Percentiles rank a stretch among this genome's conserved stretches.
phyloP scores from a whole-genome alignment of 441 rosid genomes.

The Macaranga tanarius region DNA sequence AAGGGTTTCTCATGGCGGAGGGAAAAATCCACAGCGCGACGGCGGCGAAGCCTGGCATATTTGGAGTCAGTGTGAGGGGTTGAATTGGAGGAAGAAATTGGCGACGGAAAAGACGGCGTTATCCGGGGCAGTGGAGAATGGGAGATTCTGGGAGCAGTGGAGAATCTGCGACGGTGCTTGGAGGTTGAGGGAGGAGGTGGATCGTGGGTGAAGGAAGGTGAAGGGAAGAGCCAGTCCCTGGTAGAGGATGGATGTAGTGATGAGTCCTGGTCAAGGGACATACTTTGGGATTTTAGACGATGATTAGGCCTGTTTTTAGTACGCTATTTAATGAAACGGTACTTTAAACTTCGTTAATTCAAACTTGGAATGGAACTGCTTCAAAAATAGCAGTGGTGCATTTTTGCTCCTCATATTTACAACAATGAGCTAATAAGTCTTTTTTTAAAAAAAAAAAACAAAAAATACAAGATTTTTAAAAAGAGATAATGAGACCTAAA shows the following conservation, averaged over 20 bases:
- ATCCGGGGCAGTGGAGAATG: conserved; percentile 12
- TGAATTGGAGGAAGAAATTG: conserved; percentile 21
- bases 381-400: too few species aligned
- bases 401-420: too few species aligned
- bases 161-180: conserved; percentile 40
- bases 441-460: too few species aligned
- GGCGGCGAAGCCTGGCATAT: conserved; percentile 35
- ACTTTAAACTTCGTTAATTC: too few species aligned
- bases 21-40: conserved; percentile 36
- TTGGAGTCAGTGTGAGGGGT: conserved; percentile 26
- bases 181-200: conserved; percentile 25
- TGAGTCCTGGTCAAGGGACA: conserved; percentile 41
- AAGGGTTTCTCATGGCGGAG: conserved; percentile 15
- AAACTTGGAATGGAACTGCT: neutral
- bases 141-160: conserved; percentile 32
- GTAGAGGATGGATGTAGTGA: conserved; percentile 25
- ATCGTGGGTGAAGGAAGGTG: conserved; percentile 44
- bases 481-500: too few species aligned
- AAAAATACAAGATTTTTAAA: too few species aligned
- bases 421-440: too few species aligned
- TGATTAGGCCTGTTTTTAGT: too few species aligned
- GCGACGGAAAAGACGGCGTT: conserved; percentile 26
- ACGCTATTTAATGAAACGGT: too few species aligned
- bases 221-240: conserved; percentile 75
- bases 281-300: conserved; percentile 21